Evolutionary conservation across 2,329 filamentous ascomycete species (phyloP).

Genomic region (Ascochyta lentis): DNA sequence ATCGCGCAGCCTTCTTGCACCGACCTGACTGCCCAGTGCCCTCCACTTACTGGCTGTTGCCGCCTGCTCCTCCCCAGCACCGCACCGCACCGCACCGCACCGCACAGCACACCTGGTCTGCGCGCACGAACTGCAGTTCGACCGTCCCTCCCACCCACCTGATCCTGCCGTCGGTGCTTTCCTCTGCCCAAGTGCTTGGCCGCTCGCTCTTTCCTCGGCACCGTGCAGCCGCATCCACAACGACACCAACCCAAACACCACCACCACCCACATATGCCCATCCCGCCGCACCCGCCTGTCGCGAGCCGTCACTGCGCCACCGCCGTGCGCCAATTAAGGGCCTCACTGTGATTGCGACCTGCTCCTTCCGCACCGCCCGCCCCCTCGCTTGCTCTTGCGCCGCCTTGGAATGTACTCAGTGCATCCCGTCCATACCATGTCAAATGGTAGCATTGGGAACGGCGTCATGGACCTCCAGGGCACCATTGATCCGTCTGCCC

Average conservation of each 20-base stretch:
- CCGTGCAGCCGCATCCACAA: constrained; percentile 19
- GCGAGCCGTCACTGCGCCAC: constrained; percentile 22
- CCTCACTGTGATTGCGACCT: constrained; percentile 20
- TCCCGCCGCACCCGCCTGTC: constrained; percentile 29
- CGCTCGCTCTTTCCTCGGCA: constrained; percentile 18
- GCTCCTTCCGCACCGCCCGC: constrained; percentile 34
- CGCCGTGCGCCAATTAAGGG: constrained; percentile 12
- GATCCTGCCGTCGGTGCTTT: background rate
- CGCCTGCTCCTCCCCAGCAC: constrained; percentile 1
- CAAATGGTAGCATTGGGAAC: constrained; percentile 50
- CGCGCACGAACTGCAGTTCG: constrained; percentile 13
- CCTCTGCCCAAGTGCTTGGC: constrained; percentile 13
- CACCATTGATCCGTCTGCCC: constrained; percentile 51
- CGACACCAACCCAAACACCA: constrained; percentile 19
- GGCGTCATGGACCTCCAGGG: constrained; percentile 50
- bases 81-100: too few species aligned
- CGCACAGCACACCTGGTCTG: background rate
- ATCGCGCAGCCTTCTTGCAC: constrained; percentile 20
- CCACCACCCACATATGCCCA: constrained; percentile 31
- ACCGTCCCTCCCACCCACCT: background rate
- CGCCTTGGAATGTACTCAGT: constrained; percentile 51
- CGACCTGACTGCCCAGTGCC: constrained; percentile 9
- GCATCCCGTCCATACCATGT: constrained; percentile 47
- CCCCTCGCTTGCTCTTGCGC: constrained; percentile 43
- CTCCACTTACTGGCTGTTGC: constrained; percentile 13